These are phyloP conservation scores for Tuber aestivum DNA, from an alignment of 495 filamentous ascomycete genomes.

Conservation along the genomic window DNA sequence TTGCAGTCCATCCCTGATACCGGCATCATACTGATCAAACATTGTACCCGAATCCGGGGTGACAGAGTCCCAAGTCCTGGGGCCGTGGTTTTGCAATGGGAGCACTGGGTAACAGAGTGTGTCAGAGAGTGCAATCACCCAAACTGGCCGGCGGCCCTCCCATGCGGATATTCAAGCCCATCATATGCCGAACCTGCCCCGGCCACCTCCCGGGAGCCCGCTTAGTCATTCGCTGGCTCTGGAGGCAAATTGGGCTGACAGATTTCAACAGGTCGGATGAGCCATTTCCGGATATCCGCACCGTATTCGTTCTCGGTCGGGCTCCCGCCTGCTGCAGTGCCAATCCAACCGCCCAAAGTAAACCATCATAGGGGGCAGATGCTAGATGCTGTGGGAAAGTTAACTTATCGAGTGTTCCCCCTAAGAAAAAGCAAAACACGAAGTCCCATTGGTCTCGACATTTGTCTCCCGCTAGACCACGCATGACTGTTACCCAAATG, in stretches of 20 bases:
- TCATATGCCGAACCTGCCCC: neutral
- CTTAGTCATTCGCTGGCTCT: slow-evolving; percentile 23
- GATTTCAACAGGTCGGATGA: neutral
- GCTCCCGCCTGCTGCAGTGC: slow-evolving; percentile 13
- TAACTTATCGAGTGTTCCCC: neutral
- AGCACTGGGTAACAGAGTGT: neutral
- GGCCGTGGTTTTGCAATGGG: neutral
- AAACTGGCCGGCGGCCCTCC: neutral
- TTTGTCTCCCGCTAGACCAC: slow-evolving; percentile 2
- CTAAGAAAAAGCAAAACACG: neutral
- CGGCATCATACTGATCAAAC: neutral
- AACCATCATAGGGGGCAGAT: neutral
- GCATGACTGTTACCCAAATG: neutral
- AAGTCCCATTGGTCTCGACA: slow-evolving; percentile 9
- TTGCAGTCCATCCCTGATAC: too few relatives aligned
- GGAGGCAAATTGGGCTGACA: neutral
- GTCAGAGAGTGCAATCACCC: neutral
- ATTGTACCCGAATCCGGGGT: neutral
- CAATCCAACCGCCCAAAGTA: neutral
- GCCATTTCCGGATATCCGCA: neutral
- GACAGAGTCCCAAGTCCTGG: neutral
- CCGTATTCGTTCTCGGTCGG: slow-evolving; percentile 36
- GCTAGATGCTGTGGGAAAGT: neutral
- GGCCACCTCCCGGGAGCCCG: slow-evolving; percentile 1
- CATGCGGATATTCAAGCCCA: neutral